Conservation (phyloP, 169 alveolate genomes). For the Eimeria sp. region DNA sequence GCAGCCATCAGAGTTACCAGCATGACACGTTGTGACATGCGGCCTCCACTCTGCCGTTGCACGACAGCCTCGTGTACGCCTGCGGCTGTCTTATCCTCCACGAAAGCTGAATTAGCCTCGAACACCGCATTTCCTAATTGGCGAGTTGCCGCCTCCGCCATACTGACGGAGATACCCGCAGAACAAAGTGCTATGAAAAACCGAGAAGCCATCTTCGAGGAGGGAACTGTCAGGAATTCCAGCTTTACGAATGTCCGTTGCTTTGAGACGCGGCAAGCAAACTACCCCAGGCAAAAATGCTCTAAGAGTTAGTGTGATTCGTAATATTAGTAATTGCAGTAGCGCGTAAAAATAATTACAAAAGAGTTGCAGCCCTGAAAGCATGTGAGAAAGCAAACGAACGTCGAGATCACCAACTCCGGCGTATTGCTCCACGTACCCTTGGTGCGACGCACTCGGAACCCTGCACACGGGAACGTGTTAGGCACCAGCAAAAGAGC, state of each 20-base stretch:
- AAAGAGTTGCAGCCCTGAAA: too few species aligned
- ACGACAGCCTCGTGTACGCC: not conserved
- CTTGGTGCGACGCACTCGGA: too few species aligned
- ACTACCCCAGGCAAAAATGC: too few species aligned
- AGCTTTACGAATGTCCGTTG: too few species aligned
- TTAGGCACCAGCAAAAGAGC: too few species aligned
- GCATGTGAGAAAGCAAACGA: too few species aligned
- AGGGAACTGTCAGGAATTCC: not conserved
- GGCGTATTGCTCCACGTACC: too few species aligned
- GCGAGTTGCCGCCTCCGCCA: not conserved
- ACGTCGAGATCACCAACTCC: too few species aligned
- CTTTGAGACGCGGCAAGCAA: not conserved
- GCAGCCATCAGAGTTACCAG: conserved; percentile 9
- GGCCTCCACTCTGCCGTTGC: not conserved
- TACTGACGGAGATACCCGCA: not conserved
- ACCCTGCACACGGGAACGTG: too few species aligned
- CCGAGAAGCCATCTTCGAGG: not conserved
- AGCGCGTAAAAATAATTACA: too few species aligned
- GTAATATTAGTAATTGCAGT: too few species aligned
- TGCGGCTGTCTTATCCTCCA: not conserved
- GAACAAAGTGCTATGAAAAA: not conserved
- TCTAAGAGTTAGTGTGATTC: too few species aligned
- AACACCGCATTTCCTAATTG: not conserved
- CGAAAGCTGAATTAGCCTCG: not conserved
- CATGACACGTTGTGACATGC: not conserved